Base-by-base conservation (phyloP, 345 rosid genomes). In the Sisymbrium irio region DNA sequence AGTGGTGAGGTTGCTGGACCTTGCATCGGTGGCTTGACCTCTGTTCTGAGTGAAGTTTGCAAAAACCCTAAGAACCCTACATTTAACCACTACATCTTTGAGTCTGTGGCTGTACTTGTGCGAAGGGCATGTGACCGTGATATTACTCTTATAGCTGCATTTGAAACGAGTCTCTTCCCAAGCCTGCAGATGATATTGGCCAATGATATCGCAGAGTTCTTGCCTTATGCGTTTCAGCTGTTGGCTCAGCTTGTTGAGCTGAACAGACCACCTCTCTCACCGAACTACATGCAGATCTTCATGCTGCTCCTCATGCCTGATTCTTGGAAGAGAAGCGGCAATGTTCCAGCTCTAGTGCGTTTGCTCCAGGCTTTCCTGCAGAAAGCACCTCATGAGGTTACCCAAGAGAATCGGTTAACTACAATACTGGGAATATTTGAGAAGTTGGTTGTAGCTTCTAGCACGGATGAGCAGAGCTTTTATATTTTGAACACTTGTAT, bases 311-410 rank as follows among this genome's bases (percentile, higher is more conserved):
- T 96, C 49, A 77, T 87, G 11, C 98, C 94, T 64, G 98, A 90
- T 44, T 77, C 86, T 33, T 96, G 99, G 99, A 92, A 80, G 65
- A 86, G 89, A 84, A 78, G 87, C 65, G 87, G 97, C 30, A 92
- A 96, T 69, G 98, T 96, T 51, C 99, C 99, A 45, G 99, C 99
- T 2, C 97, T 96, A 67, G 99, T 96, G 49, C 99, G 99, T 63
- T 77, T 96, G 67, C 99, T 96, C 62, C 99, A 90, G 75, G 98
- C 99, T 62, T 92, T 90, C 82, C 97, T 96, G 74, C 96, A 92
- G 80, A 92, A 96, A 81, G 89, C 90, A 22, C 91, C 98, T 7
- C 82, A 77, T 59, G 97, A 96, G 80, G 81, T 94, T 58, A 80
- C 79, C 75, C 91, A 85, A 69, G 99, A 85, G 79, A 94, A 85